These are phyloP conservation scores for Entamoeba histolytica DNA, from an alignment of 208 protist species.

Conservation along the genomic window DNA sequence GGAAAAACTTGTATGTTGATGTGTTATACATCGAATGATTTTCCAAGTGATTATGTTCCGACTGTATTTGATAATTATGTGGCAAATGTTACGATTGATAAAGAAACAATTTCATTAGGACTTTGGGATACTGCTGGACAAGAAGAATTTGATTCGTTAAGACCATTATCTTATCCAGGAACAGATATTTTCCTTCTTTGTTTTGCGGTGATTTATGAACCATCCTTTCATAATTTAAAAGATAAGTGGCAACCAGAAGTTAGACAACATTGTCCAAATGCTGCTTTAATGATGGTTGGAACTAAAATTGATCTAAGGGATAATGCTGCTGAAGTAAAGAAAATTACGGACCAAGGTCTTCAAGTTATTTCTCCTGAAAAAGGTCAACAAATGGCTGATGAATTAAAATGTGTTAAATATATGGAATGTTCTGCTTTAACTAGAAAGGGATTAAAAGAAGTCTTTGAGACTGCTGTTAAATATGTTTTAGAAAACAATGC, in stretches of 20 bases:
- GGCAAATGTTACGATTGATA: conserved; percentile 11
- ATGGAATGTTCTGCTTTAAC: conserved; percentile 62
- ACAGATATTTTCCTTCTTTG: conserved; percentile 50
- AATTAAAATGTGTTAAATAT: not conserved
- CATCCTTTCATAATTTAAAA: conserved; percentile 47
- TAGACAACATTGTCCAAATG: conserved; percentile 5
- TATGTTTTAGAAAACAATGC: not conserved
- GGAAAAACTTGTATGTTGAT: conserved; percentile 19
- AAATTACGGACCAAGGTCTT: not conserved
- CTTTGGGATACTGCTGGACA: conserved; percentile 35
- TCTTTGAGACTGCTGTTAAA: conserved; percentile 50
- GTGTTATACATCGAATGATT: conserved; percentile 7
- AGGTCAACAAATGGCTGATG: not conserved
- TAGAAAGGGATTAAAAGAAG: conserved; percentile 47
- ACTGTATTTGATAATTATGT: conserved; percentile 35
- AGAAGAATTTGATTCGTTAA: conserved; percentile 42
- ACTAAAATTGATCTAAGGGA: conserved; percentile 39
- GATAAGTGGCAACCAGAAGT: conserved; percentile 33
- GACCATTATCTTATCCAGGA: conserved; percentile 40
- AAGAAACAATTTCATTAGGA: not conserved
- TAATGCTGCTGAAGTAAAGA: not conserved
- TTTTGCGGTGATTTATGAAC: conserved; percentile 42
- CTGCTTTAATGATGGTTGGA: conserved; percentile 37
- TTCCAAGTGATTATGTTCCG: conserved; percentile 12
- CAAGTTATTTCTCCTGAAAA: conserved; percentile 26